Evolutionary conservation across 2,329 filamentous ascomycete genomes (phyloP).

Genomic region (Pyrenochaeta sp.): DNA sequence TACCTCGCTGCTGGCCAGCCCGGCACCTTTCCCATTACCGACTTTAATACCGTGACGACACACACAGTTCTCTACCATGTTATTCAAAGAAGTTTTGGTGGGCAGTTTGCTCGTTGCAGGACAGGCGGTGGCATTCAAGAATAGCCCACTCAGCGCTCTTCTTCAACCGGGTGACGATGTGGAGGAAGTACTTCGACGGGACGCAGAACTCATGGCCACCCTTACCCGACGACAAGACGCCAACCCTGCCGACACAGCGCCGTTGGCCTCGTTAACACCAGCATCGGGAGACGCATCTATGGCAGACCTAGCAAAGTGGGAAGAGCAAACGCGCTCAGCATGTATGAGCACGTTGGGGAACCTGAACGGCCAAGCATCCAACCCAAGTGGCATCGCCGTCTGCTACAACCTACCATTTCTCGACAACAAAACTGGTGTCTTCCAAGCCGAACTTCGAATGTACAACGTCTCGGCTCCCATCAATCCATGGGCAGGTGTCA

Average conservation of each 20-base stretch:
- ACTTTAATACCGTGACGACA: constrained; percentile 46
- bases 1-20: constrained; percentile 48
- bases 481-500: constrained; percentile 54
- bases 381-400: constrained; percentile 77
- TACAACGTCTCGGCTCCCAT: constrained; percentile 71
- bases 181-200: constrained; percentile 42
- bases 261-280: constrained; percentile 41
- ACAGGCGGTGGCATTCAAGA: constrained; percentile 39
- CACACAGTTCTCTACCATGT: constrained; percentile 41
- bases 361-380: constrained; percentile 66
- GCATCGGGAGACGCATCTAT: constrained; percentile 44
- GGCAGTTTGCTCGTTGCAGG: constrained; percentile 43
- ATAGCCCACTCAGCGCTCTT: constrained; percentile 30
- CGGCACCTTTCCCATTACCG: constrained; percentile 28
- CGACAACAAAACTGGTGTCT: constrained; percentile 71
- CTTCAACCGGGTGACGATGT: constrained; percentile 40
- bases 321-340: constrained; percentile 54
- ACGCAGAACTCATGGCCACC: constrained; percentile 43
- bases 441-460: constrained; percentile 78
- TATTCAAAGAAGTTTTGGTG: constrained; percentile 38
- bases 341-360: constrained; percentile 65
- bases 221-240: constrained; percentile 47
- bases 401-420: constrained; percentile 83
- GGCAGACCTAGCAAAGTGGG: constrained; percentile 43
- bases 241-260: constrained; percentile 33